phyloP scores from a whole-genome alignment of 768 basidiomycete genomes.

The Termitomyces sp. region DNA sequence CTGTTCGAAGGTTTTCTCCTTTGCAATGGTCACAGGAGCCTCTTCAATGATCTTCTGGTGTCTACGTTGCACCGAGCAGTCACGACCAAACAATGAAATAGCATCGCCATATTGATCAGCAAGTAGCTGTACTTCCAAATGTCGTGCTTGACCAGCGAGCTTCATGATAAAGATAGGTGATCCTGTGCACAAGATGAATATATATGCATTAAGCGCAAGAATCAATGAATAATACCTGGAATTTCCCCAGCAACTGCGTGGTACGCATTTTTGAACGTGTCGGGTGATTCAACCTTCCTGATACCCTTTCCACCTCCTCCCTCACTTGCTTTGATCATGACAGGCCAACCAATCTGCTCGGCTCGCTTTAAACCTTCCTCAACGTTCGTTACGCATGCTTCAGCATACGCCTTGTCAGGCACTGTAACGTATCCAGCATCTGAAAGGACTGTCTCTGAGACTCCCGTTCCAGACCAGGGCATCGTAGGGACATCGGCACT shows the following conservation, averaged over 20 bases:
- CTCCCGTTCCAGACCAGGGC: conserved; percentile 97
- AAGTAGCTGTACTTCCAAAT: conserved; percentile 95
- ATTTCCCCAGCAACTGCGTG: conserved; percentile 94
- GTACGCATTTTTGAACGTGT: conserved; percentile 91
- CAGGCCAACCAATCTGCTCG: conserved; percentile 88
- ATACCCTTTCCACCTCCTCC: conserved; percentile 99
- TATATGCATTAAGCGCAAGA: conserved; percentile 6
- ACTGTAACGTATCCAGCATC: conserved; percentile 90
- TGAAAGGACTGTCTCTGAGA: conserved; percentile 80
- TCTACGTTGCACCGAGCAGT: conserved; percentile 98
- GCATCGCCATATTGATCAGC: conserved; percentile 99
- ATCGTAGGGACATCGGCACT: conserved; percentile 95
- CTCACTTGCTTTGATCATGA: conserved; percentile 99
- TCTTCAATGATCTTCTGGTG: conserved; percentile 99
- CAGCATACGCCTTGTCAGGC: conserved; percentile 81
- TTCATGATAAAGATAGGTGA: conserved; percentile 99
- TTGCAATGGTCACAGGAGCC: conserved; percentile 97
- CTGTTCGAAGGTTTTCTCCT: conserved; percentile 84
- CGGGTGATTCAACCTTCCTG: conserved; percentile 82
- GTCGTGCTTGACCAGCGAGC: conserved; percentile 94
- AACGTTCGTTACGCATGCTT: conserved; percentile 83
- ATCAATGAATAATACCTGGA: conserved; percentile 54
- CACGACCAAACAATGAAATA: conserved; percentile 97
- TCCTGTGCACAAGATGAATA: conserved; percentile 37
- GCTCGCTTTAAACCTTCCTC: conserved; percentile 84